These are phyloP conservation scores for Tetrapisispora taiwanensis DNA, from an alignment of 805 yeast genomes.

Conservation along the genomic window DNA sequence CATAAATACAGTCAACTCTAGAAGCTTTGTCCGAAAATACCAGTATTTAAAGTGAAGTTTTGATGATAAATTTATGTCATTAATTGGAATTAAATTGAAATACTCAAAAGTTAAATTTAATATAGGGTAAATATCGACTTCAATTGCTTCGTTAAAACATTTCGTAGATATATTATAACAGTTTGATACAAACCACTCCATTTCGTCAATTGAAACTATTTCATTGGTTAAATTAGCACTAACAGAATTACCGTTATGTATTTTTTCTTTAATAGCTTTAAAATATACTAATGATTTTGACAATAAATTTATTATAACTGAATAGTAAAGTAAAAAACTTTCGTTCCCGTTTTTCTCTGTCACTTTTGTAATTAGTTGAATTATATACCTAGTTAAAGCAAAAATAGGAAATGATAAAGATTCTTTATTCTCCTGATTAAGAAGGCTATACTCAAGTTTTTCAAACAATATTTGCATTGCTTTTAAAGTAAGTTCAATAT, in stretches of 20 bases:
- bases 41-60: conserved; percentile 22
- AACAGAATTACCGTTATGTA: neutral
- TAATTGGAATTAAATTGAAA: conserved; percentile 11
- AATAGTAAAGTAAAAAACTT: conserved; percentile 1
- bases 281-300: conserved; percentile 7
- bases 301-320: conserved; percentile 4
- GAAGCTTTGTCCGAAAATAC: conserved; percentile 11
- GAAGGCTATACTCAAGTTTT: conserved; percentile 10
- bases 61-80: conserved; percentile 13
- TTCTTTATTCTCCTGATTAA: conserved; percentile 2
- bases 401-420: conserved; percentile 17
- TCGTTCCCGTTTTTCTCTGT: conserved; percentile 7
- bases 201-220: conserved; percentile 25
- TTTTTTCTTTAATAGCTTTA: conserved; percentile 10
- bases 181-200: conserved; percentile 34
- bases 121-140: conserved; percentile 11
- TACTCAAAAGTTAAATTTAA: conserved; percentile 14
- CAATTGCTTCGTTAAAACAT: conserved; percentile 13
- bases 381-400: conserved; percentile 22
- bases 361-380: conserved; percentile 26
- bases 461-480: conserved; percentile 14
- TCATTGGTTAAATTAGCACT: conserved; percentile 3
- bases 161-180: conserved; percentile 27
- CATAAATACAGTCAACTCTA: neutral
- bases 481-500: conserved; percentile 3